Evolutionary conservation across 768 basidiomycete species (phyloP).

Genomic region (Chalciporus pseudorubinellus): DNA sequence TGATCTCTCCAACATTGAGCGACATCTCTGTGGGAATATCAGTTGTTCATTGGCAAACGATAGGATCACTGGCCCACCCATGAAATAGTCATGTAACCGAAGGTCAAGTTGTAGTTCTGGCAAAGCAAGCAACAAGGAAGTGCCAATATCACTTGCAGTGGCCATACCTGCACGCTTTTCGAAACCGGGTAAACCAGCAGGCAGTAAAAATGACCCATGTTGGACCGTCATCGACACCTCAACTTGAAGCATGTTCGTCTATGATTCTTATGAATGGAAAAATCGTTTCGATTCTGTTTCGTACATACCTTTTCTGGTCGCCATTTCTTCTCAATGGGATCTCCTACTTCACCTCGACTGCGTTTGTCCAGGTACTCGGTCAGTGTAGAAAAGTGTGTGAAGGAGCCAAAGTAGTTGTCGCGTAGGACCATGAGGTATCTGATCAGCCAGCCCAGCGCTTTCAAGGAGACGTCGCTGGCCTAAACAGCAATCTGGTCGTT

Average conservation of each 20-base stretch:
- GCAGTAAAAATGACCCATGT: slow-evolving; percentile 56
- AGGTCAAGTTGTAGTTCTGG: slow-evolving; percentile 76
- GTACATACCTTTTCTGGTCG: slow-evolving; percentile 67
- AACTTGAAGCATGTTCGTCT: slow-evolving; percentile 86
- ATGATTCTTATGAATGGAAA: slow-evolving; percentile 10
- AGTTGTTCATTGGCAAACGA: slow-evolving; percentile 2
- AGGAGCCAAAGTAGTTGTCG: slow-evolving; percentile 93
- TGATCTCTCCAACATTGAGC: slow-evolving; percentile 64
- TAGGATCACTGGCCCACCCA: slow-evolving; percentile 54
- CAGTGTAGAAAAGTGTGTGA: slow-evolving; percentile 89
- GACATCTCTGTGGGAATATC: slow-evolving; percentile 60
- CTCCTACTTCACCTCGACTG: slow-evolving; percentile 61
- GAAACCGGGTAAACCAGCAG: slow-evolving; percentile 66
- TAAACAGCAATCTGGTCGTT: slow-evolving; percentile 25
- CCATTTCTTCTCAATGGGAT: slow-evolving; percentile 79
- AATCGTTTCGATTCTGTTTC: not conserved
- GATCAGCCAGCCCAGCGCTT: slow-evolving; percentile 82
- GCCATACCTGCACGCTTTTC: slow-evolving; percentile 32
- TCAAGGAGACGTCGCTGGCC: slow-evolving; percentile 57
- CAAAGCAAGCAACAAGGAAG: slow-evolving; percentile 52
- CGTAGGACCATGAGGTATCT: slow-evolving; percentile 85
- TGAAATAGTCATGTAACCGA: slow-evolving; percentile 80
- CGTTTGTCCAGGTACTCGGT: slow-evolving; percentile 80
- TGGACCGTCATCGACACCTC: slow-evolving; percentile 54
- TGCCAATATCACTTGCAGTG: slow-evolving; percentile 43